Evolutionary conservation across 1,284 basidiomycete species (phyloP).

Genomic region (Microbotryomycetes sp.): DNA sequence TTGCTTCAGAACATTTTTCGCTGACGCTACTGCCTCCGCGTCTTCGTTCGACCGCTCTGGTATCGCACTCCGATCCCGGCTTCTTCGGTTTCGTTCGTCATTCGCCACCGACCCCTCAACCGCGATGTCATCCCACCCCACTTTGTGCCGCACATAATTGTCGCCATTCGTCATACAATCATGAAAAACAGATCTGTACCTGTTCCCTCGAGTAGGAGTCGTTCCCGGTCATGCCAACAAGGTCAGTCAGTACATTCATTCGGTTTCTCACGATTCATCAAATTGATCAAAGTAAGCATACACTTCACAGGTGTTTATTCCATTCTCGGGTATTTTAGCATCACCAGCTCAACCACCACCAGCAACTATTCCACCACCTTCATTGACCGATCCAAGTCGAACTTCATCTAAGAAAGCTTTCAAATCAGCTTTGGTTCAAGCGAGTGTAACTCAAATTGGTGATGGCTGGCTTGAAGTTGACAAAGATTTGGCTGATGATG

Average conservation of each 20-base stretch:
- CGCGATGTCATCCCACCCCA: too few relatives aligned
- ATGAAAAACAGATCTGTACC: constrained; percentile 35
- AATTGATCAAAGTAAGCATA: background rate
- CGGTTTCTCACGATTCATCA: constrained; percentile 27
- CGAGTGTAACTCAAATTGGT: constrained; percentile 22
- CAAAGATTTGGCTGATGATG: constrained; percentile 31
- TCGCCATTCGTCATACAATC: too few relatives aligned
- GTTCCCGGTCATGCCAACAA: constrained; percentile 37
- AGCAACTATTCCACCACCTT: background rate
- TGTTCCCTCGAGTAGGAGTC: constrained; percentile 35
- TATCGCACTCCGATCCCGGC: too few relatives aligned
- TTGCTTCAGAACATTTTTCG: too few relatives aligned
- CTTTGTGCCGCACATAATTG: too few relatives aligned
- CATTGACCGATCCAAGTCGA: background rate
- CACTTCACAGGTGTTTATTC: background rate
- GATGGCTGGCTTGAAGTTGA: constrained; percentile 34
- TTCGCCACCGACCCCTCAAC: too few relatives aligned
- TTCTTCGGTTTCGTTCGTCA: too few relatives aligned
- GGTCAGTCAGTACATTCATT: constrained; percentile 33
- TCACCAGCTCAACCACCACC: constrained; percentile 9
- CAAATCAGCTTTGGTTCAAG: constrained; percentile 29
- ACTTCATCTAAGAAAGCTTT: background rate
- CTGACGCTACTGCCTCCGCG: too few relatives aligned
- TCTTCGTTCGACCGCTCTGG: too few relatives aligned
- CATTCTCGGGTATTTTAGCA: constrained; percentile 7